Evolutionary conservation across 805 yeast species (phyloP).

Genomic region (Komagataella populi): DNA sequence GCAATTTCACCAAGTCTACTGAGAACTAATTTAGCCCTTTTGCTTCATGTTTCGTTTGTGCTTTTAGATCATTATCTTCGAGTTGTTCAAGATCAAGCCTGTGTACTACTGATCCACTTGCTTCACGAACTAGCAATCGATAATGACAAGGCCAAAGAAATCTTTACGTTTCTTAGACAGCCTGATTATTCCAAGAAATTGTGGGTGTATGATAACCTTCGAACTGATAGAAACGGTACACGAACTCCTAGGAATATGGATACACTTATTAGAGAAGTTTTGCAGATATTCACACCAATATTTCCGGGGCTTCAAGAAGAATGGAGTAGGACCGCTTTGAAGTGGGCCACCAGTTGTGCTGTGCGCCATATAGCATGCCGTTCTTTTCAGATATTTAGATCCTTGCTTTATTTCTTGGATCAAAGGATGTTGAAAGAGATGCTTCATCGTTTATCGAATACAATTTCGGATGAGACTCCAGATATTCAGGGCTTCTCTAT

Average conservation of each 20-base stretch:
- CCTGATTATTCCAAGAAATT: slow-evolving; percentile 33
- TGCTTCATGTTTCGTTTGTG: slow-evolving; percentile 70
- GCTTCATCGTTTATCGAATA: slow-evolving; percentile 85
- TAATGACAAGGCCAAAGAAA: slow-evolving; percentile 38
- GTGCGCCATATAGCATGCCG: slow-evolving; percentile 95
- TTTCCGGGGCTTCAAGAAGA: slow-evolving; percentile 48
- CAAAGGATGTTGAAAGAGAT: slow-evolving; percentile 84
- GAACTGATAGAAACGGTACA: slow-evolving; percentile 64
- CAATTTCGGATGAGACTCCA: slow-evolving; percentile 75
- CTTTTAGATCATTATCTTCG: slow-evolving; percentile 79
- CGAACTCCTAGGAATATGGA: slow-evolving; percentile 85
- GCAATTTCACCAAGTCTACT: slow-evolving; percentile 53
- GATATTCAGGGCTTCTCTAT: slow-evolving; percentile 95
- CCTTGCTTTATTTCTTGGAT: slow-evolving; percentile 69
- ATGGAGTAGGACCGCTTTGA: slow-evolving; percentile 75
- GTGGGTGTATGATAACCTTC: slow-evolving; percentile 84
- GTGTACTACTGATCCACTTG: slow-evolving; percentile 57
- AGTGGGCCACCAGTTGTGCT: slow-evolving; percentile 97
- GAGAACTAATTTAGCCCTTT: slow-evolving; percentile 46
- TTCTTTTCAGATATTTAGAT: slow-evolving; percentile 86
- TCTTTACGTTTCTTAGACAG: slow-evolving; percentile 43
- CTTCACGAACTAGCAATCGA: slow-evolving; percentile 49
- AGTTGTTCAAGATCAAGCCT: slow-evolving; percentile 75
- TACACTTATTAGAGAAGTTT: slow-evolving; percentile 44
- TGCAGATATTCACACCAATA: slow-evolving; percentile 38